A percentile compares a stretch with the other conserved stretches of the same genome.
Conservation (phyloP, 139 green algal species). For the Micromonas commoda region DNA sequence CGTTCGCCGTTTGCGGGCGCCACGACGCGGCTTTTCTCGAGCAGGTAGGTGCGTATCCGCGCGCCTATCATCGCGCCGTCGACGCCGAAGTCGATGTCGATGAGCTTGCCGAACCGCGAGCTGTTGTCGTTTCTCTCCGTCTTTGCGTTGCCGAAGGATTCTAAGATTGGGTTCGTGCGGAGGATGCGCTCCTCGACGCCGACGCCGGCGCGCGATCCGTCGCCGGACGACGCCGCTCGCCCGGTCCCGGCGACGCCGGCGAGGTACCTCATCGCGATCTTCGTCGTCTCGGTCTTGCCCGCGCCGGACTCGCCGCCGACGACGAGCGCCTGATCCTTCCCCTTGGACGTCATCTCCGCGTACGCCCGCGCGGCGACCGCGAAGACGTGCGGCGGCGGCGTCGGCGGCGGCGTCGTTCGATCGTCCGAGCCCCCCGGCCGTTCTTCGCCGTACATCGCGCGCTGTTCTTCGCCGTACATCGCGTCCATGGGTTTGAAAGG, state of each 20-base stretch:
- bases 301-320: conserved; percentile 43
- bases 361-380: conserved; percentile 67
- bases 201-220: neutral
- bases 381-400: conserved; percentile 66
- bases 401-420: neutral
- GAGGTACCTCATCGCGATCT: conserved; percentile 27
- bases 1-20: conserved; percentile 37
- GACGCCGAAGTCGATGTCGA: conserved; percentile 69
- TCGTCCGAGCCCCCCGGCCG: neutral
- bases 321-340: conserved; percentile 50
- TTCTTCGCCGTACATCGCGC: neutral
- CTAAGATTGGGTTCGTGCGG: conserved; percentile 45
- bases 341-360: conserved; percentile 57
- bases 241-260: conserved; percentile 6
- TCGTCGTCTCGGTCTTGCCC: conserved; percentile 38
- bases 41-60: conserved; percentile 38
- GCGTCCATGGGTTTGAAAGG: conserved; percentile 15
- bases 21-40: conserved; percentile 67
- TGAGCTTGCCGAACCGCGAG: conserved; percentile 43
- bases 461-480: conserved; percentile 5
- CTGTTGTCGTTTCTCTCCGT: conserved; percentile 51
- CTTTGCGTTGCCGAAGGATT: conserved; percentile 51
- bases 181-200: conserved; percentile 58
- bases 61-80: conserved; percentile 32
- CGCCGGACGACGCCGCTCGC: conserved; percentile 25